Base-by-base conservation (phyloP, 2,329 filamentous ascomycete species). In the Blastomyces gilchristii region DNA sequence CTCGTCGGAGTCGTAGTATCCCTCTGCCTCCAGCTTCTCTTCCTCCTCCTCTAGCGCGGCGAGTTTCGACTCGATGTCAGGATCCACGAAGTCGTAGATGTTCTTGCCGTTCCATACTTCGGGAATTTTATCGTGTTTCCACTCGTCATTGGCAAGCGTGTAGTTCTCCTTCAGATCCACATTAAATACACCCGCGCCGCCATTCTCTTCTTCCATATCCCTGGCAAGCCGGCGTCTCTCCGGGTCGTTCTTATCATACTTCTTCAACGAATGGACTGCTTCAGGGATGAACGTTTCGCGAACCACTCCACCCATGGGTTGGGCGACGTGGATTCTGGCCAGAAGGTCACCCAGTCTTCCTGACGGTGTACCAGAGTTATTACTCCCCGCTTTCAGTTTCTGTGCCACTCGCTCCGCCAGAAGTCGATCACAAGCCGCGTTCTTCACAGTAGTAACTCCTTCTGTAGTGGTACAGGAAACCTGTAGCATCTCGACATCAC, bases 101-200 rank as follows among this genome's bases (percentile, higher is more conserved):
- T 99, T 99, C 83, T 93, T 92, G 76, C 94, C 94, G 73, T 97
- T 87, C 76, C 92, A 89, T 58, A 97, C 83, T 77, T 99, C 94
- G 41, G 94, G 94, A 62, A 97, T 89, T 78, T 89, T 91, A 80
- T 99, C 95, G 74, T 96, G 85, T 76, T 96, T 96, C 94, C 94
- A 97, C 64, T 94, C 91, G 52, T 88, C 85, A 74, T 97, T 85
- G 67, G 89, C 90, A 66, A 97, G 86, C 18, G 91, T 78, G 76
- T 96, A 99, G 72, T 94, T 89, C 73, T 90, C 85, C 75, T 90
- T 89, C 71, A 97, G 83, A 73, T 99, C 91, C 70, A 97, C 86
- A 75, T 91, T 97, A 85, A 89, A 97, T 58, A 99, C 94, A 79
- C 95, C 94, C 52, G 94, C 89, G 70, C 94, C 94, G 63, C 94